phyloP scores from a whole-genome alignment of 148 eudicot species.

The Pouteria glomerata region DNA sequence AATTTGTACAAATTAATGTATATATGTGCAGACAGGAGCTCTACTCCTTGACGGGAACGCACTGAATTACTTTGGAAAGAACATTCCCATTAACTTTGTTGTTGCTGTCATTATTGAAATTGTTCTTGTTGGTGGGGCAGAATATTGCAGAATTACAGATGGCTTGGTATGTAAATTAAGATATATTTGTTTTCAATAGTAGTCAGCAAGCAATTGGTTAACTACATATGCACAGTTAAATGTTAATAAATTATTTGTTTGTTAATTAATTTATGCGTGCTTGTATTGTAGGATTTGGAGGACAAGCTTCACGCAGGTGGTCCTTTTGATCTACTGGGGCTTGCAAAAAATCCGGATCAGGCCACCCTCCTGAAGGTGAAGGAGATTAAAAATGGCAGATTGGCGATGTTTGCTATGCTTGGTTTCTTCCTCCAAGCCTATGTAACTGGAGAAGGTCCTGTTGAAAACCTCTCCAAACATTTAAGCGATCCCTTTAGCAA shows the following conservation, averaged over 20 bases:
- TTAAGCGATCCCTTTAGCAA: constrained; percentile 88
- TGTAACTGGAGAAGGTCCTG: constrained; percentile 96
- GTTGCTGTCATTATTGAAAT: constrained; percentile 82
- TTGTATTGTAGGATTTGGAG: constrained; percentile 51
- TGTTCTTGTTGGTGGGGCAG: constrained; percentile 96
- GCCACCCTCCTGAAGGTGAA: constrained; percentile 88
- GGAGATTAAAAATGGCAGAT: no score
- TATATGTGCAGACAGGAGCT: constrained; percentile 79
- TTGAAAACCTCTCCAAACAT: constrained; percentile 79
- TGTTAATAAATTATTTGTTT: background rate
- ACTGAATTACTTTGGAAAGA: constrained; percentile 89
- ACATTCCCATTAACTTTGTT: constrained; percentile 79
- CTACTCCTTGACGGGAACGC: constrained; percentile 91
- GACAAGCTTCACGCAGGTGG: constrained; percentile 99
- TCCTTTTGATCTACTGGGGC: constrained; percentile 93
- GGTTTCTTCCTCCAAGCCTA: constrained; percentile 95
- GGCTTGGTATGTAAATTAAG: constrained; percentile 62
- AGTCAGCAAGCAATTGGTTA: no score
- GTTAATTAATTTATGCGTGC: background rate
- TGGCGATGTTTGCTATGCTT: constrained; percentile 91
- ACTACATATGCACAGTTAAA: no score
- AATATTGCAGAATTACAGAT: constrained; percentile 89
- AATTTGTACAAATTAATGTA: no score
- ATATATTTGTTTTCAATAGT: no score
- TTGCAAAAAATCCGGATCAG: constrained; percentile 94